Evolutionary conservation across 2,329 filamentous ascomycete genomes (phyloP), one percentile per base, ranked within the genome.

Genomic region (Xylariales sp.): DNA sequence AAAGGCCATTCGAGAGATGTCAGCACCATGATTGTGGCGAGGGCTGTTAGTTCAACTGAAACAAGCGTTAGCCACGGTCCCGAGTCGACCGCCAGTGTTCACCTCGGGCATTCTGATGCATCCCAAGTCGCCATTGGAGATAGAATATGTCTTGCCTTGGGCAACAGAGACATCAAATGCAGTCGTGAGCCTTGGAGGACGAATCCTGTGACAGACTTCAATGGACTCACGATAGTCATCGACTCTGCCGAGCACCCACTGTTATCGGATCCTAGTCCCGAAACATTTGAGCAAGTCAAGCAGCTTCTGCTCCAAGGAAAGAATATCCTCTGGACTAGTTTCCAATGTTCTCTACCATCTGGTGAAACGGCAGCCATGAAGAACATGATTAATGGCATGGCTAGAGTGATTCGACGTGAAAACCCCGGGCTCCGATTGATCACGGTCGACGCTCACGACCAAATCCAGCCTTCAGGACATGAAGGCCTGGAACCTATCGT

Each of bases 351-450:
- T 5, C 27, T 28, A 6, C 24, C 38, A 10, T 22, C 37, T 14
- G 36, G 16, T 4, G 29, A 22, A 2, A 38, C 11, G 4, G 46
- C 38, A 5, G 44, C 44, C 8, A 9, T 44, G 21, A 45, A 44
- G 31, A 39, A 31, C 7, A 46, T 51, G 42, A 33, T 47, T 15
- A 44, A 33, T 8, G 48, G 48, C 7, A 32, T 49, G 34, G 42
- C 42, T 5, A 41, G 46, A 5, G 48, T 48, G 2, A 21, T 50
- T 4, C 48, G 48, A 10, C 44, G 44, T 11, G 48, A 50, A 22
- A 44, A 50, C 20, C 42, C 43, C 7, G 29, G 44, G 4, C 28
- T 44, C 10, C 31, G 16, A 5, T 36, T 44, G 3, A 29, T 44
- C 21, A 47, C 45, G 8, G 39, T 46, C 15, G 41, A 46, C 24